These are phyloP conservation scores for Pichia paraexigua DNA, from an alignment of 805 yeast species.

Conservation along the genomic window DNA sequence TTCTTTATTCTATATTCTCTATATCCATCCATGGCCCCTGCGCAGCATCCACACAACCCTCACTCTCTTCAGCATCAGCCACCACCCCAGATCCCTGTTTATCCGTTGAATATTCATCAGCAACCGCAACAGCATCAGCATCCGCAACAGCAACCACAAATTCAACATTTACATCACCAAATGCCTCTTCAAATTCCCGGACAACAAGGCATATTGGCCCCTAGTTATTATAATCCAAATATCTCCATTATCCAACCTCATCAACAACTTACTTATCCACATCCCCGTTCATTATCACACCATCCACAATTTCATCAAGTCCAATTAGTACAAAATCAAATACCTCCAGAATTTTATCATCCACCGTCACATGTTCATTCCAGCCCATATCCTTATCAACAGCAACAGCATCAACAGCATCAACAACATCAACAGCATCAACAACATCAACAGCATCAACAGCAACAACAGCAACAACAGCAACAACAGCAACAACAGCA, in stretches of 20 bases:
- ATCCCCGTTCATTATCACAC: neutral
- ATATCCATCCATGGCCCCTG: neutral
- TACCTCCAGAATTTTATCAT: neutral
- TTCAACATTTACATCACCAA: neutral
- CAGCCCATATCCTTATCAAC: neutral
- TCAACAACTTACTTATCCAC: neutral
- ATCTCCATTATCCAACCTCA: neutral
- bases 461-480: neutral
- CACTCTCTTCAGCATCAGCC: neutral
- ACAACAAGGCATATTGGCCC: neutral
- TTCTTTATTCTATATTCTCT: neutral
- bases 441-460: neutral
- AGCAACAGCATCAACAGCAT: neutral
- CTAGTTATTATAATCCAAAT: neutral
- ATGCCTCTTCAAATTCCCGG: neutral
- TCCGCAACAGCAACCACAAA: slow-evolving; percentile 6
- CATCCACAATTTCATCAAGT: neutral
- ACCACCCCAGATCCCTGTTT: neutral
- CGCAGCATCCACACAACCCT: neutral
- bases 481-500: slow-evolving; percentile 3
- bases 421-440: neutral
- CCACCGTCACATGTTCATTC: neutral
- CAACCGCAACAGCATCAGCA: slow-evolving; percentile 4
- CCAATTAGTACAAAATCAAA: neutral
- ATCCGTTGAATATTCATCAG: neutral